A percentile compares a stretch with the other conserved stretches of the same genome.
phyloP scores from a whole-genome alignment of 257 asterid species.

The Catharanthus roseus region DNA sequence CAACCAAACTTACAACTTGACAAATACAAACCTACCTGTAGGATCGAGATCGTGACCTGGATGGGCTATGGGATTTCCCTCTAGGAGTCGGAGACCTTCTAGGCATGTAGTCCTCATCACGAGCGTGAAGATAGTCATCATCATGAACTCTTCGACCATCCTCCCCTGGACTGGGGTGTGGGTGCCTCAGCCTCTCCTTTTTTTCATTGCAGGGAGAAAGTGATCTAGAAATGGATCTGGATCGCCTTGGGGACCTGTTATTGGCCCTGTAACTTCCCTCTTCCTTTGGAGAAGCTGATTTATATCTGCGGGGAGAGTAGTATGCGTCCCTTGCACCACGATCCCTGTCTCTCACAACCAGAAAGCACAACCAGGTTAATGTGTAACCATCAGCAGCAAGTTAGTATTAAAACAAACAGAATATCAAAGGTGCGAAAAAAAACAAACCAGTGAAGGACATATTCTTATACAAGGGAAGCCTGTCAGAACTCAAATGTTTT shows the following conservation, averaged over 20 bases:
- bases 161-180: conserved; percentile 35
- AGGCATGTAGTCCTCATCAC: conserved; percentile 23
- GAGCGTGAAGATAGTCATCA: conserved; percentile 29
- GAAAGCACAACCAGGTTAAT: conserved; percentile 12
- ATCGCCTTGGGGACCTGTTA: conserved; percentile 42
- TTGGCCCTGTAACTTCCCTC: conserved; percentile 34
- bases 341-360: conserved; percentile 36
- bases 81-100: conserved; percentile 43
- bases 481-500: conserved; percentile 11
- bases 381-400: neutral
- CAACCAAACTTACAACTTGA: neutral
- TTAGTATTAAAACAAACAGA: conserved; percentile 10
- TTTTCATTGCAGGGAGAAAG: conserved; percentile 42
- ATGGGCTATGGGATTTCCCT: conserved; percentile 39
- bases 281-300: conserved; percentile 56
- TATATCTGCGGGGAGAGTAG: conserved; percentile 45
- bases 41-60: conserved; percentile 48
- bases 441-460: conserved; percentile 2
- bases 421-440: neutral
- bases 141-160: conserved; percentile 31
- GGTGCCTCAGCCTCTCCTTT: conserved; percentile 28
- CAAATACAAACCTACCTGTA: conserved; percentile 33
- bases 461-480: neutral
- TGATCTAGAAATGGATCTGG: conserved; percentile 20
- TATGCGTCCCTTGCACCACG: conserved; percentile 36